phyloP scores from a whole-genome alignment of 257 asterid species.

The Coffea canephora region DNA sequence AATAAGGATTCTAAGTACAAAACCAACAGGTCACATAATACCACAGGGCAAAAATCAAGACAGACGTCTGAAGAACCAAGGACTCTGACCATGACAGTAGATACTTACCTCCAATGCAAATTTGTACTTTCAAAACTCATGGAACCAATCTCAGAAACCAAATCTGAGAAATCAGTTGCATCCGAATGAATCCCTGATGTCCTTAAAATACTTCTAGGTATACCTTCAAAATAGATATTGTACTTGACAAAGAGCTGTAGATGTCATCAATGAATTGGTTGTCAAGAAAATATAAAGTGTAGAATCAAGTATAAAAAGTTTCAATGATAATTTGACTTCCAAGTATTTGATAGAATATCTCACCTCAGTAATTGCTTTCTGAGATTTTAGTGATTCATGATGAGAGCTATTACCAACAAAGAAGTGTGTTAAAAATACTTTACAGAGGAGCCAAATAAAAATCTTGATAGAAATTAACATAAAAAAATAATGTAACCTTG shows the following conservation, averaged over 20 bases:
- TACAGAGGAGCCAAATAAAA: not conserved
- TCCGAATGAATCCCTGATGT: conserved; percentile 46
- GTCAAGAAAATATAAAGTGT: conserved; percentile 11
- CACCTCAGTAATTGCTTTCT: conserved; percentile 98
- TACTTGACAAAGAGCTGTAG: conserved; percentile 92
- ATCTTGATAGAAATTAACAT: conserved; percentile 19
- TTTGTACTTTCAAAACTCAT: conserved; percentile 80
- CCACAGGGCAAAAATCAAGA: not conserved
- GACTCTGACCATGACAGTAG: not conserved
- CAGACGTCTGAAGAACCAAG: not conserved
- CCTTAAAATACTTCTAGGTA: conserved; percentile 69
- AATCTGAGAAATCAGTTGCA: conserved; percentile 62
- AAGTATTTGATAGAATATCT: conserved; percentile 26
- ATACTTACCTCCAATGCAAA: conserved; percentile 88
- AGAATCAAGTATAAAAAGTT: conserved; percentile 3
- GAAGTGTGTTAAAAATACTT: conserved; percentile 19
- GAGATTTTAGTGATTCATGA: conserved; percentile 89
- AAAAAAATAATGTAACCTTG: conserved; percentile 51
- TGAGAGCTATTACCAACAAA: conserved; percentile 69
- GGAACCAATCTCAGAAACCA: conserved; percentile 86
- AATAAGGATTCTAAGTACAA: not conserved
- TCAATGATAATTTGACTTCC: not conserved
- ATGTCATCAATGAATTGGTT: conserved; percentile 9
- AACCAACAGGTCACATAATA: conserved; percentile 4
- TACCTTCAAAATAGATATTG: conserved; percentile 84